Evolutionary conservation across 306 rosid genomes (phyloP), one percentile per base, ranked within the genome.

Genomic region (Glycine tomentella): DNA sequence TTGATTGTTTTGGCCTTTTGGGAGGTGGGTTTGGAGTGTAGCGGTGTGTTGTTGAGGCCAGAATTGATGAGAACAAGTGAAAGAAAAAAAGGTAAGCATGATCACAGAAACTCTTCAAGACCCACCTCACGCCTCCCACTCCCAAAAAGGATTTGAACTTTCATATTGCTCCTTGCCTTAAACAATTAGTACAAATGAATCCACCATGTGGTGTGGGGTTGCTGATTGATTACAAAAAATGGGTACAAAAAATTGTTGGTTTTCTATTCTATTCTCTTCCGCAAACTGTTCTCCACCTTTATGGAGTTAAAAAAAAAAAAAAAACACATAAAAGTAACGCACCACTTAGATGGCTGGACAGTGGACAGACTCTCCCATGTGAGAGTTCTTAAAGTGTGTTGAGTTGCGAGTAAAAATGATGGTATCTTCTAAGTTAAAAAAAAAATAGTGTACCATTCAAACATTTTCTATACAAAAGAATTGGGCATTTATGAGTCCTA

Each of bases 61-160:
- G 88, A 56, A 82, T 76, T 79, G 89, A 68, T 69, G 88, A 10
- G 81, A 79, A 56, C 50, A 25, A 66, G 81, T 68, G 85, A 75
- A 82, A 80, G 69, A 78, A 87, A 87, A 87, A 87, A 87, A 87
- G 81, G 75, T 74, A 48, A 70, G 65, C 89, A 81, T 83, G 87
- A 84, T 81, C 64, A 88, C 68, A 16, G 75, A 75, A 76, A 80
- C 85, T 82, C 77, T 71, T 85, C 49, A 50, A 59, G 77, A 79
- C 87, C 86, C 87, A 90, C 88, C 82, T 75, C 78, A 64, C 78
- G 67, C 86, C 87, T 70, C 85, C 81, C 86, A 84, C 90, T 87
- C 84, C 63, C 50, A 74, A 86, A 87, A 89, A 88, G 89, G 77
- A 57, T 69, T 52, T 53, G 68, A 83, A 49, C 85, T 86, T 80